Conservation (phyloP, 2,329 filamentous ascomycete species). For the Pseudogymnoascus destructans region DNA sequence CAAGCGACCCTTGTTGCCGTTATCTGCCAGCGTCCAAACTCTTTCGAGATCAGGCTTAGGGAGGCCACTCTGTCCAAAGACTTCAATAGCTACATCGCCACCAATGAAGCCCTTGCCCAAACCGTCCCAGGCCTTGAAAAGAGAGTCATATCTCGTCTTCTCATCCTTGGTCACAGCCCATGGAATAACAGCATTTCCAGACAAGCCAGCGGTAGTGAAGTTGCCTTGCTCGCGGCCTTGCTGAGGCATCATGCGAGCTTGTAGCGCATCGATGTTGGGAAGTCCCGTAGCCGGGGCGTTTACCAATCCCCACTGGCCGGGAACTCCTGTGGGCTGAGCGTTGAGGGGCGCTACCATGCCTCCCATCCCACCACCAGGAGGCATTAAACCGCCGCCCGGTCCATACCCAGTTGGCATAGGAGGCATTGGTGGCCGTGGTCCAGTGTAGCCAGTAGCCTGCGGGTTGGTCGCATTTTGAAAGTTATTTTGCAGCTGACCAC, state of each 20-base stretch:
- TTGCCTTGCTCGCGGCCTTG: conserved; percentile 71
- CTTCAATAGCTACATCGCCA: conserved; percentile 87
- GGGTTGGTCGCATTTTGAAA: conserved; percentile 53
- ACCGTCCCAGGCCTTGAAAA: conserved; percentile 95
- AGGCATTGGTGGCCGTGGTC: conserved; percentile 66
- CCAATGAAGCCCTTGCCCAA: conserved; percentile 84
- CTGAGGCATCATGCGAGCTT: conserved; percentile 95
- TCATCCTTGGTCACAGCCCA: conserved; percentile 99
- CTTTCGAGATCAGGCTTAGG: conserved; percentile 82
- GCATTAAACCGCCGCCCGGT: conserved; percentile 43
- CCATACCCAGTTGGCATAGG: conserved; percentile 64
- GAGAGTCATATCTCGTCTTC: conserved; percentile 88
- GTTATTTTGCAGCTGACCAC: conserved; percentile 55
- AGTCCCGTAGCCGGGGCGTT: conserved; percentile 82
- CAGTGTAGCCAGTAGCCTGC: conserved; percentile 67
- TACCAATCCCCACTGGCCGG: conserved; percentile 96
- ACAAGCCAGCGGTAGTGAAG: conserved; percentile 75
- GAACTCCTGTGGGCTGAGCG: conserved; percentile 83
- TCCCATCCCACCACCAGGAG: conserved; percentile 48
- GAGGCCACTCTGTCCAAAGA: conserved; percentile 90
- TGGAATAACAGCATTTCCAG: conserved; percentile 88
- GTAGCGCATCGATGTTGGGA: conserved; percentile 85
- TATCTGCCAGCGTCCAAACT: conserved; percentile 89
- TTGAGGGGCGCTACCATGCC: conserved; percentile 50
- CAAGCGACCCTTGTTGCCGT: conserved; percentile 83